These are phyloP conservation scores for Leptodontidium sp. DNA, from an alignment of 2,329 filamentous ascomycete species.

Conservation along the genomic window DNA sequence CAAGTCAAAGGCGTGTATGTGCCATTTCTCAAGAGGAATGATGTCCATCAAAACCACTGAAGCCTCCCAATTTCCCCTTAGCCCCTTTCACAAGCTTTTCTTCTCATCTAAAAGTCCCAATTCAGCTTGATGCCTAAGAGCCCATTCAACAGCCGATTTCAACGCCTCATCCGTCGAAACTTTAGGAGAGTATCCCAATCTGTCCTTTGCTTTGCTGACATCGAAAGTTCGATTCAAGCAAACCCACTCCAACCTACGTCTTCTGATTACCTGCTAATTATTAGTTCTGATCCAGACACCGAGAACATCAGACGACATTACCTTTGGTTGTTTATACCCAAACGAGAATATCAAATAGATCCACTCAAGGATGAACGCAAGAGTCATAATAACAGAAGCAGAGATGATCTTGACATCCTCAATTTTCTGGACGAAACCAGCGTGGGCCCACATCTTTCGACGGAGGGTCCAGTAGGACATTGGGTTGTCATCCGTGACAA, in stretches of 20 bases:
- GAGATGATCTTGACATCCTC: conserved; percentile 21
- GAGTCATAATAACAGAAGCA: conserved; percentile 16
- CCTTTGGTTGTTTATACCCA: conserved; percentile 10
- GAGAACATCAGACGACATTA: background rate
- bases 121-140: background rate
- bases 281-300: too few species aligned
- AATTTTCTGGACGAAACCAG: conserved; percentile 9
- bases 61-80: too few species aligned
- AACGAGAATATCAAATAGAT: conserved; percentile 19
- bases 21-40: too few species aligned
- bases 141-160: conserved; percentile 12
- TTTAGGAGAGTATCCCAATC: conserved; percentile 11
- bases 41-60: too few species aligned
- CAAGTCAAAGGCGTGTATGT: too few species aligned
- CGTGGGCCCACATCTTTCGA: conserved; percentile 17
- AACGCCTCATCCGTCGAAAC: conserved; percentile 6
- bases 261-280: background rate
- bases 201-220: conserved; percentile 14
- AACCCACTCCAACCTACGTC: conserved; percentile 12
- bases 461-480: conserved; percentile 27
- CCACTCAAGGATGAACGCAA: conserved; percentile 23
- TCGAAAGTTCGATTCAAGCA: conserved; percentile 22
- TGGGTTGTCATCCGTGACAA: conserved; percentile 28
- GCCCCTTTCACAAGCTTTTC: background rate
- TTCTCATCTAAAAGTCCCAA: background rate